Evolutionary conservation across 2,329 filamentous ascomycete genomes (phyloP).

Genomic region (Calonectria honghensis): DNA sequence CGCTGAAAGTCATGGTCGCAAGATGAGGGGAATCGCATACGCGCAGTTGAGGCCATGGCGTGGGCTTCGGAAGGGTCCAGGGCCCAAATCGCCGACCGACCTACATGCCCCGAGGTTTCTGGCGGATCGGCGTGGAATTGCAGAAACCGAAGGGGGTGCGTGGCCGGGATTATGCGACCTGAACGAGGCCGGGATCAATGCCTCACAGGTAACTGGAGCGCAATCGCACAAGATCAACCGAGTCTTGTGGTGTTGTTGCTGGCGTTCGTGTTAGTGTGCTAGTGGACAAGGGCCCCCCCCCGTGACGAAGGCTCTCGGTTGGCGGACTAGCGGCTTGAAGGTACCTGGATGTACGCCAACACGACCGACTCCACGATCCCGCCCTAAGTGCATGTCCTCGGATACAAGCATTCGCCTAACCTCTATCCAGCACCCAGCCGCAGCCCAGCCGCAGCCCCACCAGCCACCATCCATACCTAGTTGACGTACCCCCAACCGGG

Average conservation of each 20-base stretch:
- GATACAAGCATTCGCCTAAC: slow-evolving; percentile 8
- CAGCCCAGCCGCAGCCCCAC: slow-evolving; percentile 38
- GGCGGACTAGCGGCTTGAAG: slow-evolving; percentile 1
- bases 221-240: slow-evolving; percentile 29
- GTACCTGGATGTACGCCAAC: slow-evolving; percentile 22
- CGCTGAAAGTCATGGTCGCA: slow-evolving; percentile 1
- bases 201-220: slow-evolving; percentile 26
- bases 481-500: slow-evolving; percentile 36
- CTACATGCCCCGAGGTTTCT: slow-evolving; percentile 43
- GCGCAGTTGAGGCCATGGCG: slow-evolving; percentile 55
- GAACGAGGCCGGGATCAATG: slow-evolving; percentile 39
- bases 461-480: slow-evolving; percentile 42
- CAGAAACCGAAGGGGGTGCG: slow-evolving; percentile 11
- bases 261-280: slow-evolving; percentile 51
- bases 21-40: slow-evolving; percentile 49
- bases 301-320: slow-evolving; percentile 39
- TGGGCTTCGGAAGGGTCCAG: slow-evolving; percentile 42
- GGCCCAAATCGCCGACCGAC: slow-evolving; percentile 43
- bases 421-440: slow-evolving; percentile 24
- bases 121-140: slow-evolving; percentile 33
- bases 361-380: background rate
- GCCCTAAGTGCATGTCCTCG: slow-evolving; percentile 5
- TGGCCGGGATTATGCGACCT: slow-evolving; percentile 41
- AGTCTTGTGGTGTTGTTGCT: slow-evolving; percentile 38
- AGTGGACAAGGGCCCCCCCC: slow-evolving; percentile 46